These are phyloP conservation scores for Silene noctiflora DNA, from an alignment of 179 eudicot species.

Conservation along the genomic window DNA sequence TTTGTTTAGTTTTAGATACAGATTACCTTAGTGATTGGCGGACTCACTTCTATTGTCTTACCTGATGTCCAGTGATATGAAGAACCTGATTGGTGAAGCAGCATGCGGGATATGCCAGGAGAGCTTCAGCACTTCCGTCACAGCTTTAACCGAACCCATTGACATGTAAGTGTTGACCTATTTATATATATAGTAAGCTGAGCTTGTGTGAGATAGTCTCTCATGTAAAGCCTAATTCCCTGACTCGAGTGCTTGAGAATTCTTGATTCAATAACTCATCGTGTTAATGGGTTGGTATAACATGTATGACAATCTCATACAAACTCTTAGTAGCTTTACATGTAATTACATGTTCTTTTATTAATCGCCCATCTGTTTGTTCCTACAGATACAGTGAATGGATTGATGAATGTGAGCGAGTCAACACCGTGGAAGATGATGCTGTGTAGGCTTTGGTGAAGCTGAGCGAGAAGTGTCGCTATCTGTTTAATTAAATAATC, in stretches of 20 bases:
- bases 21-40: neutral
- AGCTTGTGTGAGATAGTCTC: too few species aligned
- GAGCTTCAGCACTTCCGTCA: conserved; percentile 78
- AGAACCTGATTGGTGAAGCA: conserved; percentile 83
- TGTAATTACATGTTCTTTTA: neutral
- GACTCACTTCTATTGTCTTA: conserved; percentile 9
- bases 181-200: too few species aligned
- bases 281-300: too few species aligned
- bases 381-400: conserved; percentile 73
- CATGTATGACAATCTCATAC: too few species aligned
- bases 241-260: too few species aligned
- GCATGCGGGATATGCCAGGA: conserved; percentile 80
- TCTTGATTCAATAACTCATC: too few species aligned
- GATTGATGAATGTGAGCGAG: conserved; percentile 91
- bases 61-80: conserved; percentile 68
- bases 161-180: conserved; percentile 99
- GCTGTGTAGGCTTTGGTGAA: conserved; percentile 29
- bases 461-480: conserved; percentile 17
- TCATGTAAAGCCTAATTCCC: too few species aligned
- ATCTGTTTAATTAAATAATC: conserved; percentile 20
- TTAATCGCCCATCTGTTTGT: neutral
- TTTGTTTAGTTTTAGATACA: neutral
- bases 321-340: neutral
- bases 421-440: conserved; percentile 68
- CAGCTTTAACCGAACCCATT: conserved; percentile 86